Evolutionary conservation across 2,329 filamentous ascomycete genomes (phyloP), one percentile per base, ranked within the genome.

Genomic region (Calonectria pteridis): DNA sequence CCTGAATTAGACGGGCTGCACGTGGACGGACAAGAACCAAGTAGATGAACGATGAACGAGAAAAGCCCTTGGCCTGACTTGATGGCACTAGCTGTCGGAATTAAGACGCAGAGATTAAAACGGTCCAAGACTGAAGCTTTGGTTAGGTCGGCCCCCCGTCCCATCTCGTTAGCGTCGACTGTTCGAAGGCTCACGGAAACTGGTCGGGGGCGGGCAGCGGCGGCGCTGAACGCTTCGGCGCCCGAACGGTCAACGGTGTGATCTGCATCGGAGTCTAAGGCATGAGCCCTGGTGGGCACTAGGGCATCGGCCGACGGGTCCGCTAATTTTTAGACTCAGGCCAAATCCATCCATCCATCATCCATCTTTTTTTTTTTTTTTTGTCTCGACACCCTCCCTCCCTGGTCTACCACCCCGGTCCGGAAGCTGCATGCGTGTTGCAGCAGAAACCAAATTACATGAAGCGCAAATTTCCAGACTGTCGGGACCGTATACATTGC

Each of bases 391-490:
- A 76, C 78, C 74, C 76, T 76, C 69, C 68, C 29, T 40, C 14
- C 33, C 33, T 7, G 33, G n/a, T n/a, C n/a, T n/a, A n/a, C n/a
- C n/a, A n/a, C n/a, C n/a, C n/a, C n/a, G n/a, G n/a, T n/a, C n/a
- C n/a, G 28, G 46, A 66, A 73, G 68, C 71, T 75, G 75, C 79
- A 79, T 81, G 75, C 73, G 71, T 78, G 68, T 77, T 75, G 77
- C 78, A 76, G 73, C 67, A 53, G 55, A 67, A 77, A 80, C 77
- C 78, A 81, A 81, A 79, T 79, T 79, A 79, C 78, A 73, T 75
- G 77, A 77, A 79, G 80, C 78, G 80, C 81, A 82, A 83, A 83
- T 83, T 83, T 83, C 82, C 82, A 83, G 69, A 80, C 80, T 82
- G 81, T 83, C 82, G 82, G 82, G 80, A 81, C 77, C 77, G 77